Base-by-base conservation (phyloP, 768 basidiomycete genomes). In the Coprinopsis marcescibilis region DNA sequence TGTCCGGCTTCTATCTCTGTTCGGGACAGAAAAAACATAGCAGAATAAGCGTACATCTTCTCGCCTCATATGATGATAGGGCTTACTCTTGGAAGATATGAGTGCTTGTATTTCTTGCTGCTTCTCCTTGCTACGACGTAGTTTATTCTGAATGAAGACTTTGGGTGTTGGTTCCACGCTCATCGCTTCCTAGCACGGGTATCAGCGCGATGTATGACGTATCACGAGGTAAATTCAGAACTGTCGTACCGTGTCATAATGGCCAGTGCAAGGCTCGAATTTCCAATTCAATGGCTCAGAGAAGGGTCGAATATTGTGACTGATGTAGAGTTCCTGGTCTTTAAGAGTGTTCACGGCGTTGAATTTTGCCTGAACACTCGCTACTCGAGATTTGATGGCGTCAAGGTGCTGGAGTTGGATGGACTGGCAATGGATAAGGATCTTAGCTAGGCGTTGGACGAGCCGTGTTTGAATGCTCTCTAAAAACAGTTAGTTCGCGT, bases 111-210 rank as follows among this genome's bases (percentile, higher is more conserved):
- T 60, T 52, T 90, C 88, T 43, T 67, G 57, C n/a, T 87, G 58
- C 65, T 85, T 89, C 26, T 61, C 66, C 46, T 77, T 73, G 47
- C 75, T 78, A 47, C 71, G 74, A 42, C 66, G 65, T 20, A 90
- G 72, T 52, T 82, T 85, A 60, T 92, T 92, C 66, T 92, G 89
- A 17, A 92, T 67, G 58, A 86, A 79, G 2, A 88, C 71, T 62
- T 87, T 90, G 0, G 89, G 81, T 6, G 75, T 76, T 17, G 76
- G 65, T 27, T 90, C 89, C 11, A 82, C 61, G 57, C 68, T 81
- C 63, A 89, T 75, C 4, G 72, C 76, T 32, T 65, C 69, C 84
- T 86, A 51, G 34, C n/a, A 38, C 12, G 47, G 27, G 33, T 40
- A 40, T 51, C 36, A 50, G 43, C 14, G n/a, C 20, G 26, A 44